A percentile compares a stretch with the other conserved stretches of the same genome.
Evolutionary conservation across 1,284 basidiomycete species (phyloP).

Genomic region (Porogramme epimiltina): DNA sequence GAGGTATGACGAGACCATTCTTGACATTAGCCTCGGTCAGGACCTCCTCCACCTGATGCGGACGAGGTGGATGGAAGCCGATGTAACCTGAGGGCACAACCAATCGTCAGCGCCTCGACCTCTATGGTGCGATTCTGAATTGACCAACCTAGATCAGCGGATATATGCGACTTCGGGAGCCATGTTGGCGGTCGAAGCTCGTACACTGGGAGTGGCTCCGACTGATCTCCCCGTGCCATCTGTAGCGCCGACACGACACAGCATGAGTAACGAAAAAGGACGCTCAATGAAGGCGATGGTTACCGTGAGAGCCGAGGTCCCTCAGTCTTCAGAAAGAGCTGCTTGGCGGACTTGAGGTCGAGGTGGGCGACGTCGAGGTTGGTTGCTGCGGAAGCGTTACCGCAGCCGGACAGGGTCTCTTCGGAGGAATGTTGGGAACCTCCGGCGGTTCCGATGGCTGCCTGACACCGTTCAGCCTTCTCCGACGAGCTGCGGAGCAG

Average conservation of each 20-base stretch:
- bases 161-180: constrained; percentile 65
- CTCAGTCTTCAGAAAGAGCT: too few relatives aligned
- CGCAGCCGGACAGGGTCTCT: too few relatives aligned
- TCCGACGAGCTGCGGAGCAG: too few relatives aligned
- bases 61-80: constrained; percentile 84
- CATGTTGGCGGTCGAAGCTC: constrained; percentile 70
- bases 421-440: too few relatives aligned
- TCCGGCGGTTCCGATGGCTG: too few relatives aligned
- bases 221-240: constrained; percentile 29
- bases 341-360: too few relatives aligned
- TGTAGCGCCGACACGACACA: neutral
- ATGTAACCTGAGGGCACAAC: constrained; percentile 64
- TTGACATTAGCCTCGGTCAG: constrained; percentile 80
- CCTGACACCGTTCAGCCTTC: too few relatives aligned
- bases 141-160: constrained; percentile 66
- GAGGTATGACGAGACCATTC: constrained; percentile 68
- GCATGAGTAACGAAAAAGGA: too few relatives aligned
- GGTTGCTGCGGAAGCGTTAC: too few relatives aligned
- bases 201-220: constrained; percentile 53
- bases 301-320: too few relatives aligned
- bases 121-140: neutral
- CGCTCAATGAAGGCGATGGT: too few relatives aligned
- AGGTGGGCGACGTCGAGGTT: too few relatives aligned
- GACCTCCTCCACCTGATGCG: constrained; percentile 84
- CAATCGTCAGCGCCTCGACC: constrained; percentile 2